phyloP scores from a whole-genome alignment of 116 monocot species.

The Phalaenopsis hybrid region DNA sequence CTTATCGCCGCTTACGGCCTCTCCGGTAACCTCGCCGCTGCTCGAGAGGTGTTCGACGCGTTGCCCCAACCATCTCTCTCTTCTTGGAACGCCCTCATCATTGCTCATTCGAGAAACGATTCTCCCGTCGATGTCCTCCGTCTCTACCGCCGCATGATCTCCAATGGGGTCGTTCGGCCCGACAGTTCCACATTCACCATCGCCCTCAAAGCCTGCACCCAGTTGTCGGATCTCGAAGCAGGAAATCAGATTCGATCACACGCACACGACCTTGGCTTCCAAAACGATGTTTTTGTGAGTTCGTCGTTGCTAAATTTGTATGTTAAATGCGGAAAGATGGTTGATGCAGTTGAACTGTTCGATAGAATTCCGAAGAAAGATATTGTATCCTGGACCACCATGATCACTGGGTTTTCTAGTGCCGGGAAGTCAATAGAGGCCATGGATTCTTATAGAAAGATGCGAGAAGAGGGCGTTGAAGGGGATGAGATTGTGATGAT shows the following conservation, averaged over 20 bases:
- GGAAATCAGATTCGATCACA: slow-evolving; percentile 26
- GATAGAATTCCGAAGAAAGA: slow-evolving; percentile 52
- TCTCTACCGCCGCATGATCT: slow-evolving; percentile 28
- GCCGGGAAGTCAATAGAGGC: slow-evolving; percentile 28
- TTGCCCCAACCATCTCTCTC: slow-evolving; percentile 17
- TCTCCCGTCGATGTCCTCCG: slow-evolving; percentile 19
- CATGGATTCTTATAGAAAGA: slow-evolving; percentile 24
- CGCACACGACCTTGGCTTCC: slow-evolving; percentile 28
- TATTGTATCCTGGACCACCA: slow-evolving; percentile 52
- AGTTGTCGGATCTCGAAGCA: slow-evolving; percentile 22
- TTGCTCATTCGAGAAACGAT: slow-evolving; percentile 25
- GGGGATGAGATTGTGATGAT: slow-evolving; percentile 55
- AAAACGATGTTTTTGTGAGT: slow-evolving; percentile 47
- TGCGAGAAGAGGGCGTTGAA: slow-evolving; percentile 34
- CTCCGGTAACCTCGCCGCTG: slow-evolving; percentile 21
- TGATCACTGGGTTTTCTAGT: slow-evolving; percentile 36
- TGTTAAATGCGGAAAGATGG: slow-evolving; percentile 45
- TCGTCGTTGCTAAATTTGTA: slow-evolving; percentile 54
- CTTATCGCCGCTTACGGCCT: slow-evolving; percentile 54
- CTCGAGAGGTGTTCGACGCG: slow-evolving; percentile 22
- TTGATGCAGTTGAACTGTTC: slow-evolving; percentile 35
- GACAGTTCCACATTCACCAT: slow-evolving; percentile 65
- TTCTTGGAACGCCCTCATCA: slow-evolving; percentile 44
- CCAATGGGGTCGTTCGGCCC: slow-evolving; percentile 7
- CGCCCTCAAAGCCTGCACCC: slow-evolving; percentile 42